Conservation (phyloP, 495 filamentous ascomycete species). For the Lepidopterella palustris region DNA sequence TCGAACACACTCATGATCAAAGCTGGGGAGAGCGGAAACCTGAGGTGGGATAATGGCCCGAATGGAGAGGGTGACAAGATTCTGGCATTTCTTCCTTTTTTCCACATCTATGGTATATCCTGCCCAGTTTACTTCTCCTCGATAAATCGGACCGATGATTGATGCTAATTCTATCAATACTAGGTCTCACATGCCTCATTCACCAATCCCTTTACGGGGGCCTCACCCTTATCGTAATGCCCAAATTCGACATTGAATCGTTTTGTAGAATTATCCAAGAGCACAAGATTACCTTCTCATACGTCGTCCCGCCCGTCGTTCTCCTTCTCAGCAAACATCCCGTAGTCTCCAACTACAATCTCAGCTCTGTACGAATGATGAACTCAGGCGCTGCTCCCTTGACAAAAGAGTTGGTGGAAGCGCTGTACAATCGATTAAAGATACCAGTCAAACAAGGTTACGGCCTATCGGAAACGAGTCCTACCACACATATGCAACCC, state of each 20-base stretch:
- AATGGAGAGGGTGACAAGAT: conserved; percentile 63
- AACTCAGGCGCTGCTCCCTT: conserved; percentile 88
- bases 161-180: too few relatives aligned
- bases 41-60: conserved; percentile 53
- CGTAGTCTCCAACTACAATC: conserved; percentile 66
- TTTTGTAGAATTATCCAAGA: conserved; percentile 73
- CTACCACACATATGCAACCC: conserved; percentile 48
- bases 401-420: conserved; percentile 72
- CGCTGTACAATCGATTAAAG: conserved; percentile 66
- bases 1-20: conserved; percentile 57
- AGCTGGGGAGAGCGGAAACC: conserved; percentile 52
- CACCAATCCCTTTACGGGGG: conserved; percentile 62
- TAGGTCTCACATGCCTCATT: conserved; percentile 49
- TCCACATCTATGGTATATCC: conserved; percentile 73
- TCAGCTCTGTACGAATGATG: conserved; percentile 73
- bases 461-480: conserved; percentile 54
- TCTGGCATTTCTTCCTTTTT: conserved; percentile 82
- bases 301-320: conserved; percentile 80
- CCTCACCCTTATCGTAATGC: conserved; percentile 65
- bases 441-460: conserved; percentile 51
- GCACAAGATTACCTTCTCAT: conserved; percentile 67
- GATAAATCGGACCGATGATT: too few relatives aligned
- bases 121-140: background rate
- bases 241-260: conserved; percentile 73
- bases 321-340: conserved; percentile 76